Conservation (phyloP, 768 basidiomycete genomes). For the Brasilioporus rufonigricans region DNA sequence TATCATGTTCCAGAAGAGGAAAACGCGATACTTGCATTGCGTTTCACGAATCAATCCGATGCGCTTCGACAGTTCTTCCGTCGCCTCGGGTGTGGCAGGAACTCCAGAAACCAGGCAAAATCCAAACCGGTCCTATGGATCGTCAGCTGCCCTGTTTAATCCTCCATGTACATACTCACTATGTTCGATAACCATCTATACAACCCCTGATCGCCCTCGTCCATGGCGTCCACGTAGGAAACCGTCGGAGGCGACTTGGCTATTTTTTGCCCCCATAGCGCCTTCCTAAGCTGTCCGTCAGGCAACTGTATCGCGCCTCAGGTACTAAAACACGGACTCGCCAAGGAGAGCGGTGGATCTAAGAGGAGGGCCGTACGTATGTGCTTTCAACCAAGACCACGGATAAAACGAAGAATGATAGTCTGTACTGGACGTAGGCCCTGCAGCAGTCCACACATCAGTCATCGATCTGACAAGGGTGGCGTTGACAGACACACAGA, state of each 20-base stretch:
- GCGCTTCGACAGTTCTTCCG: constrained; percentile 69
- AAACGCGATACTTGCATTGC: constrained; percentile 42
- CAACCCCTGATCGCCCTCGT: constrained; percentile 58
- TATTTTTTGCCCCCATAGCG: constrained; percentile 82
- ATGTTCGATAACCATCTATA: constrained; percentile 81
- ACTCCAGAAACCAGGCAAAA: constrained; percentile 86
- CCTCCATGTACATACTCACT: constrained; percentile 41
- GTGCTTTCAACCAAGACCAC: constrained; percentile 76
- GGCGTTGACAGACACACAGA: constrained; percentile 50
- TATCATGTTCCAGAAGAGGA: neutral
- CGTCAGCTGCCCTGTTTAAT: neutral
- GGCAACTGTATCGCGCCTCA: neutral
- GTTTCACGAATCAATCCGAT: constrained; percentile 92
- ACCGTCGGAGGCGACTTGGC: constrained; percentile 71
- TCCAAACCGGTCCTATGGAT: constrained; percentile 74
- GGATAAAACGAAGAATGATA: constrained; percentile 83
- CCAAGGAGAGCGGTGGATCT: constrained; percentile 13
- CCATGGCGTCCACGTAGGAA: constrained; percentile 71
- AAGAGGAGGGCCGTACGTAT: constrained; percentile 77
- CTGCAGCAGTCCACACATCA: constrained; percentile 12
- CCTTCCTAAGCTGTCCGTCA: constrained; percentile 42
- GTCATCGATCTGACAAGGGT: neutral
- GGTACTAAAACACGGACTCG: constrained; percentile 42
- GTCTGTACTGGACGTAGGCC: constrained; percentile 32
- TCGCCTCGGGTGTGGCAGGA: constrained; percentile 77